Evolutionary conservation across 2,329 filamentous ascomycete species (phyloP).

Genomic region (Aspergillus sp.): DNA sequence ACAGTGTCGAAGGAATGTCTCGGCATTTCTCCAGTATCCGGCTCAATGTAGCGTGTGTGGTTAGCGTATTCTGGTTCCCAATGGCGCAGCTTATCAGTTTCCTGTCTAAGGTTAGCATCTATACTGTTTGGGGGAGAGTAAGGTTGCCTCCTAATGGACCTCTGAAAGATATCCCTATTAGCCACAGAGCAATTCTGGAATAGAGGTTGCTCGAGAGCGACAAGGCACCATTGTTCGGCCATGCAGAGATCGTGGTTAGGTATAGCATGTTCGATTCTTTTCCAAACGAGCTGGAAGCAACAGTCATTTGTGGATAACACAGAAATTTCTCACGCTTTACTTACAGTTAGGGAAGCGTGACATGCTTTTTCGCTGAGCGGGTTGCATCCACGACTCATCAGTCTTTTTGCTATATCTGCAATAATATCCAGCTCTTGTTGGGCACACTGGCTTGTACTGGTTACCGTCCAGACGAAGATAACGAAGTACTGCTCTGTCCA

Average conservation of each 20-base stretch:
- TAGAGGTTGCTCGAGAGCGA: constrained; percentile 54
- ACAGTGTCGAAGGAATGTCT: constrained; percentile 59
- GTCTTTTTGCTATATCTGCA: constrained; percentile 7
- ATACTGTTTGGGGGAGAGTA: too few species aligned
- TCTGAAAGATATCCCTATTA: constrained; percentile 61
- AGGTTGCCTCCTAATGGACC: constrained; percentile 35
- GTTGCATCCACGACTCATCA: constrained; percentile 40
- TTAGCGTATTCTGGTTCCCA: constrained; percentile 46
- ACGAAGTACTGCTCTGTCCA: constrained; percentile 66
- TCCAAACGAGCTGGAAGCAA: constrained; percentile 64
- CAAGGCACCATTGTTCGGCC: constrained; percentile 61
- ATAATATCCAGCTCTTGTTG: constrained; percentile 28
- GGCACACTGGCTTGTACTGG: constrained; percentile 34
- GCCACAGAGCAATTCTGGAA: constrained; percentile 58
- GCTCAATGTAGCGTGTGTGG: constrained; percentile 49
- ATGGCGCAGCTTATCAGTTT: constrained; percentile 66
- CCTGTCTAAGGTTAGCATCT: constrained; percentile 39
- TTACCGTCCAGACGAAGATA: constrained; percentile 58
- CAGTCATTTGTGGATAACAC: background rate
- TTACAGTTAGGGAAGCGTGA: constrained; percentile 38
- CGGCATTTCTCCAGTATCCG: constrained; percentile 52
- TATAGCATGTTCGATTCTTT: constrained; percentile 57
- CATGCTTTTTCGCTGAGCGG: constrained; percentile 54
- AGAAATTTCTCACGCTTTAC: constrained; percentile 2
- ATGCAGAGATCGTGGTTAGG: constrained; percentile 44